Percentiles rank a stretch among this genome's conserved stretches.
phyloP scores from a whole-genome alignment of 805 yeast genomes.

The Nakazawaea wickerhamii region DNA sequence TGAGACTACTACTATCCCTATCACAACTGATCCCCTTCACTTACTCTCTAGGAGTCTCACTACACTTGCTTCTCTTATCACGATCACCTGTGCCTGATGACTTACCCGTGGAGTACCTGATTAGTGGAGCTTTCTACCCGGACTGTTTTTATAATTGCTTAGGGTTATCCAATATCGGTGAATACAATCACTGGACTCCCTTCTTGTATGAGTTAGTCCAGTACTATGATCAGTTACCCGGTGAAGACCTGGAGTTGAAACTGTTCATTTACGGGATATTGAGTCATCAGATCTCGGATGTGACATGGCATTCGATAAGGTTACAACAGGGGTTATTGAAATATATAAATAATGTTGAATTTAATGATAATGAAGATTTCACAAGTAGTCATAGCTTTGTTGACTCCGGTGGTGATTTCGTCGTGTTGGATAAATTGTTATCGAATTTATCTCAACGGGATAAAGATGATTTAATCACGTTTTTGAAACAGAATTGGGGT shows the following conservation, averaged over 20 bases:
- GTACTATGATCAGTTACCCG: slow-evolving; percentile 28
- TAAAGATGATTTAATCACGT: slow-evolving; percentile 14
- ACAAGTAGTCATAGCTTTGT: slow-evolving; percentile 47
- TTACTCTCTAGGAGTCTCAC: slow-evolving; percentile 22
- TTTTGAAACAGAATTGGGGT: slow-evolving; percentile 31
- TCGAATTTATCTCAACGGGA: slow-evolving; percentile 17
- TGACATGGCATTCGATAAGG: slow-evolving; percentile 62
- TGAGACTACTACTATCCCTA: neutral
- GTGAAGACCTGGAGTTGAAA: slow-evolving; percentile 27
- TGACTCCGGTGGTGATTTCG: slow-evolving; percentile 63
- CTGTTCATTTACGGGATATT: slow-evolving; percentile 55
- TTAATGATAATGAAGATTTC: slow-evolving; percentile 35
- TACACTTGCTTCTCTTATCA: slow-evolving; percentile 32
- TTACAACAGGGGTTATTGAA: slow-evolving; percentile 50
- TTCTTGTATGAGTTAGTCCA: slow-evolving; percentile 43
- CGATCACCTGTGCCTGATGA: slow-evolving; percentile 28
- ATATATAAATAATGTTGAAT: slow-evolving; percentile 47
- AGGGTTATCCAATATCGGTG: slow-evolving; percentile 47
- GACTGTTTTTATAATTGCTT: slow-evolving; percentile 63
- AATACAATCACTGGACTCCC: slow-evolving; percentile 68
- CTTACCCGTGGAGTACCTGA: slow-evolving; percentile 27
- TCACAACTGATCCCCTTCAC: neutral
- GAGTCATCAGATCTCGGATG: slow-evolving; percentile 59
- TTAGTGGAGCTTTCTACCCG: slow-evolving; percentile 65
- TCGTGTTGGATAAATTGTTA: slow-evolving; percentile 36